These are phyloP conservation scores for Penicillium manginii DNA, from an alignment of 495 filamentous ascomycete species.

Conservation along the genomic window DNA sequence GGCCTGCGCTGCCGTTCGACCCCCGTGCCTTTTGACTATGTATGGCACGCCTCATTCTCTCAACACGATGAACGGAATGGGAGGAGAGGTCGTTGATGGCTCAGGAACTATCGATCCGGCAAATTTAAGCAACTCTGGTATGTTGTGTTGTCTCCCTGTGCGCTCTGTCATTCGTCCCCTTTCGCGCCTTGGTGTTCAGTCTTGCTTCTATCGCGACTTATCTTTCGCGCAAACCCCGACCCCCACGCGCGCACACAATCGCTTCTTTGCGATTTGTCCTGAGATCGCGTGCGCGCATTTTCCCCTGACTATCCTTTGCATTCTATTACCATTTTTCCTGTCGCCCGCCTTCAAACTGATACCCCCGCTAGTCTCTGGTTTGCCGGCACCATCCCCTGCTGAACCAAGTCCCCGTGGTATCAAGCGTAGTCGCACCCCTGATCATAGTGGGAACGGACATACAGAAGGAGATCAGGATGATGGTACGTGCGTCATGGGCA, in stretches of 20 bases:
- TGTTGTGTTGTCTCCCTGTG: constrained; percentile 25
- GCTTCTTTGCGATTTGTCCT: background rate
- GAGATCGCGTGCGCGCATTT: background rate
- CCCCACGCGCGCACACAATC: background rate
- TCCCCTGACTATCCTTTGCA: background rate
- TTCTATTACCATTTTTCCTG: constrained; percentile 1
- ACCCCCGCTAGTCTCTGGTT: constrained; percentile 44
- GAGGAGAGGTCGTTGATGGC: constrained; percentile 67
- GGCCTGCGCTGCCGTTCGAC: constrained; percentile 38
- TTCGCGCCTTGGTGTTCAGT: background rate
- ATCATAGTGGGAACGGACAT: constrained; percentile 66
- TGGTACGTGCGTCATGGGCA: constrained; percentile 64
- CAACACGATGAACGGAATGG: constrained; percentile 63
- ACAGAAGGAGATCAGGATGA: constrained; percentile 72
- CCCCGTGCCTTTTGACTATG: constrained; percentile 45
- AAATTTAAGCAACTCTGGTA: constrained; percentile 68
- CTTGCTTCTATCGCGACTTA: constrained; percentile 11
- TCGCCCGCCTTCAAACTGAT: constrained; percentile 46
- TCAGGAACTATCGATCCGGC: constrained; percentile 83
- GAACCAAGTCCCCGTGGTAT: constrained; percentile 70
- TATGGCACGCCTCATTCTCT: constrained; percentile 59
- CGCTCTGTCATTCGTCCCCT: constrained; percentile 2
- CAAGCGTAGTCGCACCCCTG: constrained; percentile 93
- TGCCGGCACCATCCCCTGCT: constrained; percentile 49
- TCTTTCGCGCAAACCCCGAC: constrained; percentile 8